Conservation (phyloP, 2,329 filamentous ascomycete genomes). For the Penicillium crustosum region DNA sequence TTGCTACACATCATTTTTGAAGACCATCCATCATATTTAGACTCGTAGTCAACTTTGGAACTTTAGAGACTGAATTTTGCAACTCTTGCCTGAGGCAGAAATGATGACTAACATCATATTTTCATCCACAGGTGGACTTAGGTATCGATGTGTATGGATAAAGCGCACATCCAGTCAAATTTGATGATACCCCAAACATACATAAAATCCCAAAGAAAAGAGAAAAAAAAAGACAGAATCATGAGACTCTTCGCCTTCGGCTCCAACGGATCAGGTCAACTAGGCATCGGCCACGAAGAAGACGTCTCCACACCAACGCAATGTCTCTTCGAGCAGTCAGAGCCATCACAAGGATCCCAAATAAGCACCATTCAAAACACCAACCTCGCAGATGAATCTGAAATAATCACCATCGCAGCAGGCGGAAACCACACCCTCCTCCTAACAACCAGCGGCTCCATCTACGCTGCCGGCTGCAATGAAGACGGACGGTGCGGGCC, state of each 20-base stretch:
- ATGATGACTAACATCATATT: slow-evolving; percentile 1
- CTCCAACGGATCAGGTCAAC: slow-evolving; percentile 74
- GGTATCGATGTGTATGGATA: not conserved
- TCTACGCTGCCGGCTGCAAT: slow-evolving; percentile 68
- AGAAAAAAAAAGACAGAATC: not conserved
- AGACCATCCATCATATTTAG: not conserved
- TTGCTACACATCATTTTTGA: not conserved
- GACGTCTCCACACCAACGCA: slow-evolving; percentile 67
- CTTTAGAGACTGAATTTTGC: not conserved
- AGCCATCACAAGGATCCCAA: slow-evolving; percentile 19
- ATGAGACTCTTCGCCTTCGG: slow-evolving; percentile 65
- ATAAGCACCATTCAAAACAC: not conserved
- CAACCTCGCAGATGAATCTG: not conserved
- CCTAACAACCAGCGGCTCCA: slow-evolving; percentile 57
- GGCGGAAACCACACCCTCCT: slow-evolving; percentile 89
- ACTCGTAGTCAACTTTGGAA: not conserved
- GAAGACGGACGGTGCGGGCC: slow-evolving; percentile 47
- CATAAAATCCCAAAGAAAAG: not conserved
- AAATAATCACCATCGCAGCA: slow-evolving; percentile 49
- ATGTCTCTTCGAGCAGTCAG: slow-evolving; percentile 53
- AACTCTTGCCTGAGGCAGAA: not conserved
- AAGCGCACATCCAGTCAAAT: not conserved
- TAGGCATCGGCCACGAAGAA: slow-evolving; percentile 69
- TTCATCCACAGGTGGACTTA: not conserved
- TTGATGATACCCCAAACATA: not conserved